phyloP scores from a whole-genome alignment of 2,329 filamentous ascomycete species.

The Coccinonectria pachysandricola region DNA sequence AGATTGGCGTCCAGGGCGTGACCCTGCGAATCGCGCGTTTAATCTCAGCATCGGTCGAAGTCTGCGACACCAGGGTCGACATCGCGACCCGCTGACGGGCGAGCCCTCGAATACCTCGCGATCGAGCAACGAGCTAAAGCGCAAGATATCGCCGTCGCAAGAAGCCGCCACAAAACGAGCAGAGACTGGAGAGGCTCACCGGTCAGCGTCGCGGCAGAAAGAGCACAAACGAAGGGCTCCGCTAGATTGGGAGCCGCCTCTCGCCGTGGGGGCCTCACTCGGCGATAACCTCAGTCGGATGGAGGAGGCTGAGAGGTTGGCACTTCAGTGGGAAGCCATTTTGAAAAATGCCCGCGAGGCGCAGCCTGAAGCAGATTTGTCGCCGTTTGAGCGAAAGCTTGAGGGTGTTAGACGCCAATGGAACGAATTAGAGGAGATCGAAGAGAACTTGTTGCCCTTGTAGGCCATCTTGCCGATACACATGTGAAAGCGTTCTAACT shows the following conservation, averaged over 20 bases:
- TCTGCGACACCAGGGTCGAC: conserved; percentile 3
- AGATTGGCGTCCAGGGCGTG: conserved; percentile 12
- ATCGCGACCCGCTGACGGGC: too few species aligned
- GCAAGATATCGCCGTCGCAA: too few species aligned
- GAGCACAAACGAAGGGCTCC: conserved; percentile 5
- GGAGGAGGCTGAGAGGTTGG: conserved; percentile 13
- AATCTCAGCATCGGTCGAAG: conserved; percentile 9
- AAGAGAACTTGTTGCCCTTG: conserved; percentile 14
- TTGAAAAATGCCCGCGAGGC: conserved; percentile 9
- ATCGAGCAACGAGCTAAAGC: too few species aligned
- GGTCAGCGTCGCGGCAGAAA: neutral
- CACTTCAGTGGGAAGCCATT: conserved; percentile 17
- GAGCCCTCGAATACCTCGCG: too few species aligned
- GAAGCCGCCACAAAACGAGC: neutral
- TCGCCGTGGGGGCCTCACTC: conserved; percentile 13
- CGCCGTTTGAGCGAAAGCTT: conserved; percentile 9
- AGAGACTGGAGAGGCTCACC: neutral
- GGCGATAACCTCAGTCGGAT: conserved; percentile 14
- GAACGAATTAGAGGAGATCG: conserved; percentile 11
- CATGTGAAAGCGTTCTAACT: conserved; percentile 2
- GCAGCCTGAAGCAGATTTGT: conserved; percentile 13
- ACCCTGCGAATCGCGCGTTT: conserved; percentile 9
- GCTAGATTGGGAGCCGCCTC: conserved; percentile 12
- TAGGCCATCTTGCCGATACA: conserved; percentile 2
- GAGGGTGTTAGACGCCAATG: conserved; percentile 6